Conservation (phyloP, 306 rosid species). For the Begonia peltatifolia region DNA sequence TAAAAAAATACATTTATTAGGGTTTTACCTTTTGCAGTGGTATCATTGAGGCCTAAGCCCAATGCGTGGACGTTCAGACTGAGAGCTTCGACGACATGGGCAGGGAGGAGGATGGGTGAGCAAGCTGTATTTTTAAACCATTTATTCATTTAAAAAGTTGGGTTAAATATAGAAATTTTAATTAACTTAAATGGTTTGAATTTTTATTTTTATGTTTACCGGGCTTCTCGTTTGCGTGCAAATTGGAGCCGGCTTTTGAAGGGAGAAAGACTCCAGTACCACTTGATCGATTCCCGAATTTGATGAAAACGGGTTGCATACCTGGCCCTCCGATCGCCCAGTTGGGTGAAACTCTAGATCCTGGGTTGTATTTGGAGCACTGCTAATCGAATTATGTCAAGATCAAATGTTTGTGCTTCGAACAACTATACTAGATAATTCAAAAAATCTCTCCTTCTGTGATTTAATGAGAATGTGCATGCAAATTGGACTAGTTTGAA, state of each 20-base stretch:
- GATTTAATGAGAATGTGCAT: too few species aligned
- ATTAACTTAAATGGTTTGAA: too few species aligned
- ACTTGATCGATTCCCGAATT: slow-evolving; percentile 27
- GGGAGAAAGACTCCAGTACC: slow-evolving; percentile 93
- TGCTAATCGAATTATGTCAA: too few species aligned
- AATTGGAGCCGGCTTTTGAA: slow-evolving; percentile 27
- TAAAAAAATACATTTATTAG: too few species aligned
- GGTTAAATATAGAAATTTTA: too few species aligned
- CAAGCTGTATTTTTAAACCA: slow-evolving; percentile 21
- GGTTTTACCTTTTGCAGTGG: too few species aligned
- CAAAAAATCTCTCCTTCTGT: too few species aligned
- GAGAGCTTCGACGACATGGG: slow-evolving; percentile 62
- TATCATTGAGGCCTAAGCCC: slow-evolving; percentile 8
- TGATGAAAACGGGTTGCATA: slow-evolving; percentile 74
- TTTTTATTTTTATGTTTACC: slow-evolving; percentile 13
- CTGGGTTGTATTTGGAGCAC: too few species aligned
- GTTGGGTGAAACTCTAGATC: not conserved
- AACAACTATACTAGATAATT: too few species aligned
- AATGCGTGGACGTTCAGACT: slow-evolving; percentile 53
- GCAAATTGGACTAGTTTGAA: too few species aligned
- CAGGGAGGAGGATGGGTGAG: slow-evolving; percentile 55
- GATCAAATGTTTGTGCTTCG: too few species aligned
- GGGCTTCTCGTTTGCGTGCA: slow-evolving; percentile 37
- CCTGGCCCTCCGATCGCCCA: slow-evolving; percentile 43
- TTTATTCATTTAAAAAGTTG: too few species aligned